phyloP scores from a whole-genome alignment of 1,139 yeast species.

The Geotrichum aggregatum region DNA sequence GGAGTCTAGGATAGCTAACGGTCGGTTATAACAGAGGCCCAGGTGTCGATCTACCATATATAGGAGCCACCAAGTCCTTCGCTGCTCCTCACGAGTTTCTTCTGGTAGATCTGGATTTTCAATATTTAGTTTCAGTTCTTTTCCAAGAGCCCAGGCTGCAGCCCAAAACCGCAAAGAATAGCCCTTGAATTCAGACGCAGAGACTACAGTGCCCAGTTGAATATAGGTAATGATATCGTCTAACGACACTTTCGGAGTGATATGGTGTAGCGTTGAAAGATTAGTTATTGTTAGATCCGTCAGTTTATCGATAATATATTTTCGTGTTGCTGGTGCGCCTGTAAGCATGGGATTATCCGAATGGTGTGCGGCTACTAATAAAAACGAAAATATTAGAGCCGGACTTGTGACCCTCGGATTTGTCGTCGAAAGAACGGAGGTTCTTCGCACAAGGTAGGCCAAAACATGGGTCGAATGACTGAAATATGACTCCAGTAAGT shows the following conservation, averaged over 20 bases:
- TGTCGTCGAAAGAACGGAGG: constrained; percentile 25
- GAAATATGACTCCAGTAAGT: constrained; percentile 40
- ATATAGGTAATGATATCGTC: constrained; percentile 42
- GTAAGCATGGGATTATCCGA: constrained; percentile 40
- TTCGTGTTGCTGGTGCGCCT: constrained; percentile 35
- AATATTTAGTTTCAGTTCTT: constrained; percentile 35
- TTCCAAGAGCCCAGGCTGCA: constrained; percentile 39
- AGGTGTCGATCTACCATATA: constrained; percentile 43
- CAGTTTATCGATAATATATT: constrained; percentile 32
- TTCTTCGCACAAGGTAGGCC: constrained; percentile 26
- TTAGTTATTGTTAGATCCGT: constrained; percentile 33
- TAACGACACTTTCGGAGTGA: constrained; percentile 28
- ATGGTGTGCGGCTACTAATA: constrained; percentile 41
- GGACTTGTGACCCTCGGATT: constrained; percentile 36
- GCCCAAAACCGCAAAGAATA: constrained; percentile 43
- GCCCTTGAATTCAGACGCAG: constrained; percentile 42
- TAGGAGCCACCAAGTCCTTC: constrained; percentile 45
- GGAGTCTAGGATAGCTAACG: constrained; percentile 37
- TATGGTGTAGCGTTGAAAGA: constrained; percentile 31
- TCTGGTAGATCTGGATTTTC: constrained; percentile 34
- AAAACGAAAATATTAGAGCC: constrained; percentile 37
- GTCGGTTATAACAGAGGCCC: constrained; percentile 41
- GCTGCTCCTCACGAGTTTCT: constrained; percentile 41
- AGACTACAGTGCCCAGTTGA: constrained; percentile 42
- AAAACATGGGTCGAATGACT: constrained; percentile 35